Percentiles rank a stretch among this genome's conserved stretches.
Evolutionary conservation across 2,329 filamentous ascomycete species (phyloP).

Genomic region (Aspergillus proliferans): DNA sequence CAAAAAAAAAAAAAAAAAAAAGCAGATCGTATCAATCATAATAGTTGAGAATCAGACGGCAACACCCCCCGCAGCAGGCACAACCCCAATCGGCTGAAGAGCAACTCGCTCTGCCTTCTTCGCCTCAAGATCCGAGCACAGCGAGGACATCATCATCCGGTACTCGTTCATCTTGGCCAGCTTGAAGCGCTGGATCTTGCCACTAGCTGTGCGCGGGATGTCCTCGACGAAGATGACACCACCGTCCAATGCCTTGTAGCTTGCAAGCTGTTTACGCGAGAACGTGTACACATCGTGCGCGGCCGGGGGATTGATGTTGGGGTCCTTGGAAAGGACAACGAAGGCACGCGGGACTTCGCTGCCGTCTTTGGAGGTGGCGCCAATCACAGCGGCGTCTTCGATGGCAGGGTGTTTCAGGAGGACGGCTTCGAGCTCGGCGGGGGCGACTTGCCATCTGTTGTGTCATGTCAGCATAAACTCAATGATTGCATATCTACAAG

Average conservation of each 20-base stretch:
- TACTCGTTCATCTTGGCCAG: conserved; percentile 35
- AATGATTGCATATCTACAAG: neutral
- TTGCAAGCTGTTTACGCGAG: conserved; percentile 36
- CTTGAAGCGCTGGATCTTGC: conserved; percentile 44
- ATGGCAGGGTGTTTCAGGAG: conserved; percentile 41
- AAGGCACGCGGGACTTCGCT: conserved; percentile 42
- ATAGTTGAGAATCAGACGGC: neutral
- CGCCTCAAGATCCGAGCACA: conserved; percentile 17
- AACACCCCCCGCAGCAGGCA: neutral
- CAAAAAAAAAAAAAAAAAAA: too few species aligned
- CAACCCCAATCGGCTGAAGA: neutral
- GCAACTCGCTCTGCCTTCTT: conserved; percentile 5
- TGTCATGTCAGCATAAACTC: neutral
- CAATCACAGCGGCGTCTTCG: conserved; percentile 42
- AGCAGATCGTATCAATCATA: neutral
- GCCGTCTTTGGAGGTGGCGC: conserved; percentile 30
- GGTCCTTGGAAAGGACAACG: conserved; percentile 32
- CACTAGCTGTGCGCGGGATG: conserved; percentile 45
- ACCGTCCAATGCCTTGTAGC: conserved; percentile 45
- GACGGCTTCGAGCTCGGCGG: conserved; percentile 43
- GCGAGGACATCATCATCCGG: conserved; percentile 29
- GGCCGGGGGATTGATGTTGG: conserved; percentile 18
- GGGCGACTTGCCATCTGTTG: conserved; percentile 42
- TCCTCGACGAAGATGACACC: conserved; percentile 44
- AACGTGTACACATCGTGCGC: conserved; percentile 41